Evolutionary conservation across 2,329 filamentous ascomycete genomes (phyloP), one percentile per base, ranked within the genome.

Genomic region (Xylariaceae sp.): DNA sequence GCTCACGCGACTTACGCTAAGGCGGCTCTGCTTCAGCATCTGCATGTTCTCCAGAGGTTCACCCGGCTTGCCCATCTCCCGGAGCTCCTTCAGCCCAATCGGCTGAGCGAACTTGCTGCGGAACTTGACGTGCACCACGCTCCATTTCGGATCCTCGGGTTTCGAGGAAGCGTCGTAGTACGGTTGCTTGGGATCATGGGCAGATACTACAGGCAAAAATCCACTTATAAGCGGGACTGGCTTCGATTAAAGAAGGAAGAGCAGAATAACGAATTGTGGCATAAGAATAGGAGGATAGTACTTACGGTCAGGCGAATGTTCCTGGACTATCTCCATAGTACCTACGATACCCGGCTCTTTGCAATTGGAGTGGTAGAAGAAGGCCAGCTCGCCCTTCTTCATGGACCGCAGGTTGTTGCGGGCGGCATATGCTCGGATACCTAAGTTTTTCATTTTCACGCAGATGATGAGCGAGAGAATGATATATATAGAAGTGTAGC

Each of bases 311-410:
- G 86, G 74, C 2, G 83, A 82, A 50, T 87, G 84, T 58, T 95
- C 89, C 48, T 78, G 73, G 12, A 94, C 88, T 47, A 98, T 85
- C 55, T 92, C 85, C 84, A 95, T 89, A 13, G 83, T 77, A 2
- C 89, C 89, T 1, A 83, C 88, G 33, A 97, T 88, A 2, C 86
- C 90, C 0, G 89, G 88, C 16, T 83, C 76, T 59, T 94, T 94
- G 65, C 86, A 92, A 55, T 92, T 94, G 32, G 86, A 94, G 64
- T 96, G 90, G 59, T 97, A 97, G 67, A 98, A 97, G 67, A 98
- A 97, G 17, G 88, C 89, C 21, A 89, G 71, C 57, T 98, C 92
- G 35, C 89, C 89, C 40, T 81, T 80, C 53, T 86, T 88, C 92
- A 98, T 98, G 7, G 80, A 77, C 19, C 86, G 78, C 66, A 98